Percentiles rank a stretch among this genome's conserved stretches.
Evolutionary conservation across 1,284 basidiomycete species (phyloP).

Genomic region (Sphaerobolus stellatus): DNA sequence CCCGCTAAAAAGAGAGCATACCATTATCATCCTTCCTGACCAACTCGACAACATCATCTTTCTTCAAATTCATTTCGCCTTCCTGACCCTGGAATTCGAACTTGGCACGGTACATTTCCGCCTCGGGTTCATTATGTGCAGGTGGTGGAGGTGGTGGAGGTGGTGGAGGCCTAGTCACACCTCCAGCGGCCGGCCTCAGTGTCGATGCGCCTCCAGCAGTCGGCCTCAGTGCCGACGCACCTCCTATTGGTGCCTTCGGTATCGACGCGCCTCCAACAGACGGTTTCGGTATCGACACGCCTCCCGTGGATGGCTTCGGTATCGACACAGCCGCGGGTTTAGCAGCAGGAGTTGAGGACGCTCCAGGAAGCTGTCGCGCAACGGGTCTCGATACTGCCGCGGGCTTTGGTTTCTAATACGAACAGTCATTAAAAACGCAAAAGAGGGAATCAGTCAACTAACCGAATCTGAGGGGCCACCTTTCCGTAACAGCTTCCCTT

Average conservation of each 20-base stretch:
- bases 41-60: constrained; percentile 91
- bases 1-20: too few species aligned
- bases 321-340: constrained; percentile 30
- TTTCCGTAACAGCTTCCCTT: constrained; percentile 76
- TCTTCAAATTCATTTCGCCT: constrained; percentile 87
- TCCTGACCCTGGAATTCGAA: constrained; percentile 88
- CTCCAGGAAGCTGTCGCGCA: constrained; percentile 25
- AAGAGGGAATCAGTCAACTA: constrained; percentile 18
- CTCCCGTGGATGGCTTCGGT: constrained; percentile 22
- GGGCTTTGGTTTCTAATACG: constrained; percentile 44
- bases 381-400: constrained; percentile 28
- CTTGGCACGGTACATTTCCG: constrained; percentile 81
- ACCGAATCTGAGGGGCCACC: constrained; percentile 69
- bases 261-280: too few species aligned
- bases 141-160: constrained; percentile 53
- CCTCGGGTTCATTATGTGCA: constrained; percentile 60
- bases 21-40: constrained; percentile 93
- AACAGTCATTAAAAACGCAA: neutral
- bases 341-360: constrained; percentile 26
- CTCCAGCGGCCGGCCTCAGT: too few species aligned
- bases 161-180: constrained; percentile 53
- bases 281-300: too few species aligned
- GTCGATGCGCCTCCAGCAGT: too few species aligned
- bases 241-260: too few species aligned
- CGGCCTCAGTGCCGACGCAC: too few species aligned